These are phyloP conservation scores for Polychaeton citri DNA, from an alignment of 2,329 filamentous ascomycete species.

Conservation along the genomic window DNA sequence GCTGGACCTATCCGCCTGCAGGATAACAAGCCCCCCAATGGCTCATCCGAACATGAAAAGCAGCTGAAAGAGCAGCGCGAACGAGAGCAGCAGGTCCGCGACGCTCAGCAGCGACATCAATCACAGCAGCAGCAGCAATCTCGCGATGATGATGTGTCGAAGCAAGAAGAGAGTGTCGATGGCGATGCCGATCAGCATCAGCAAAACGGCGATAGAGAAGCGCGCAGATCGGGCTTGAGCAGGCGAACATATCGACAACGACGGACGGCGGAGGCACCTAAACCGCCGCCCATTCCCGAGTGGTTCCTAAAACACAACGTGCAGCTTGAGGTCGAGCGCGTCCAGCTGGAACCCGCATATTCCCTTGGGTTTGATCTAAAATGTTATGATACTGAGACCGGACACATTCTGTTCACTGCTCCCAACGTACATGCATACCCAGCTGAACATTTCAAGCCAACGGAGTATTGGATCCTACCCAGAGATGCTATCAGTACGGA, in stretches of 20 bases:
- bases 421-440: conserved; percentile 9
- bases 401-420: conserved; percentile 18
- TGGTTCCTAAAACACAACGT: conserved; percentile 26
- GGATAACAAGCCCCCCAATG: conserved; percentile 9
- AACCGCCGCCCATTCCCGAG: conserved; percentile 21
- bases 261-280: conserved; percentile 10
- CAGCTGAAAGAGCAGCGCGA: conserved; percentile 9
- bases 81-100: conserved; percentile 4
- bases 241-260: conserved; percentile 11
- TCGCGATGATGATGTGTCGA: conserved; percentile 4
- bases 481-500: too few relatives aligned
- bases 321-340: conserved; percentile 9
- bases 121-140: conserved; percentile 3
- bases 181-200: conserved; percentile 3
- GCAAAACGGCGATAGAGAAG: conserved; percentile 4
- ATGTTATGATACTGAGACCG: conserved; percentile 18
- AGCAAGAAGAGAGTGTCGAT: not conserved
- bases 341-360: not conserved
- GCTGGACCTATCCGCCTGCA: conserved; percentile 6
- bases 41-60: conserved; percentile 8
- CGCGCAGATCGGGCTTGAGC: conserved; percentile 4
- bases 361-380: conserved; percentile 4
- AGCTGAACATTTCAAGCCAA: not conserved
- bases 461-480: not conserved
- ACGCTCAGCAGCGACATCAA: conserved; percentile 2